phyloP scores from a whole-genome alignment of 345 rosid species.

The Raphanus raphanistrum region DNA sequence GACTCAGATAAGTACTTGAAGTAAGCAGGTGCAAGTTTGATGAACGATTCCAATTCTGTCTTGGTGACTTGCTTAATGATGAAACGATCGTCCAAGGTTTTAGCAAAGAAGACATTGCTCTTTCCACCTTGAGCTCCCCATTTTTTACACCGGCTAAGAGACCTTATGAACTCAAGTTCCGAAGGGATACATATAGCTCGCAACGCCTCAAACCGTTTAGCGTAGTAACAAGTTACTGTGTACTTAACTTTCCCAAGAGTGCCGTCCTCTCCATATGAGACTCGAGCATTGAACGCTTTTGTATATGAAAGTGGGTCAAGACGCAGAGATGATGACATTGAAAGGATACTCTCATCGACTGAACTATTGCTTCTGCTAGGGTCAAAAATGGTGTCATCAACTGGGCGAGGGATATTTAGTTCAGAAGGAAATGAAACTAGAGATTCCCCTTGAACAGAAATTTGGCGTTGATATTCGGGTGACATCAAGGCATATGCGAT shows the following conservation, averaged over 20 bases:
- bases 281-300: conserved; percentile 67
- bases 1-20: conserved; percentile 82
- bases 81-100: conserved; percentile 94
- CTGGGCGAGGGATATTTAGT: conserved; percentile 41
- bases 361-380: conserved; percentile 58
- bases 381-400: conserved; percentile 56
- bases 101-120: conserved; percentile 98
- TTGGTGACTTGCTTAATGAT: conserved; percentile 94
- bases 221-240: conserved; percentile 84
- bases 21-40: conserved; percentile 82
- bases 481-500: conserved; percentile 79
- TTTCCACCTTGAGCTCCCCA: conserved; percentile 99
- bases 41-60: conserved; percentile 94
- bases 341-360: conserved; percentile 56
- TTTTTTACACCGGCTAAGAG: conserved; percentile 96
- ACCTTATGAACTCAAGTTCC: conserved; percentile 81
- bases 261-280: conserved; percentile 71
- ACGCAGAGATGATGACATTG: conserved; percentile 56
- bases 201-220: conserved; percentile 78
- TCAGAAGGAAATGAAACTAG: conserved; percentile 55
- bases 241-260: conserved; percentile 70
- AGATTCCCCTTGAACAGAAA: conserved; percentile 59
- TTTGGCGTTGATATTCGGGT: conserved; percentile 61
- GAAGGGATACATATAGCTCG: conserved; percentile 84
- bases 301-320: conserved; percentile 68